These are phyloP conservation scores for Aureobasidium sp. DNA, from an alignment of 2,329 filamentous ascomycete species.

Conservation along the genomic window DNA sequence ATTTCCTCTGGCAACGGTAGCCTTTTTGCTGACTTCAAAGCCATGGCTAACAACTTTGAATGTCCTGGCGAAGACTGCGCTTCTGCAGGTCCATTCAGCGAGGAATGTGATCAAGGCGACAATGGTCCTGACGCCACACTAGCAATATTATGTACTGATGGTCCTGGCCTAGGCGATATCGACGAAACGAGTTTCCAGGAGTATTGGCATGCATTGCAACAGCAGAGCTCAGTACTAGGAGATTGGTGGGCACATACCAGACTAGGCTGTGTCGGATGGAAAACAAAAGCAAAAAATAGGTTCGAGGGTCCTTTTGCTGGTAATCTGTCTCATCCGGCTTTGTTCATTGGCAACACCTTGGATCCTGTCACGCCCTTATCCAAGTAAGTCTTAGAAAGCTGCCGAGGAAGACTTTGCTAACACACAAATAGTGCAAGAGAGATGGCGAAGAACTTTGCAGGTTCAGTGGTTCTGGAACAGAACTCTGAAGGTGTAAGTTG, in stretches of 20 bases:
- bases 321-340: constrained; percentile 47
- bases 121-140: constrained; percentile 18
- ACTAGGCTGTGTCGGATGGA: constrained; percentile 30
- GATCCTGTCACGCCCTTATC: constrained; percentile 54
- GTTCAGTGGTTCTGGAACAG: constrained; percentile 39
- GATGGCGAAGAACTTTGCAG: constrained; percentile 37
- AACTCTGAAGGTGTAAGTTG: constrained; percentile 25
- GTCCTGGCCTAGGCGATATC: constrained; percentile 23
- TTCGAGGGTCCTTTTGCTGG: constrained; percentile 21
- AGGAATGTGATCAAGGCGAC: constrained; percentile 17
- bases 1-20: constrained; percentile 27
- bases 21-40: constrained; percentile 35
- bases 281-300: constrained; percentile 18
- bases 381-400: not conserved
- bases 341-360: constrained; percentile 51
- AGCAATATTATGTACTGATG: constrained; percentile 34
- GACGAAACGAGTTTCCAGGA: constrained; percentile 19
- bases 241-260: constrained; percentile 31
- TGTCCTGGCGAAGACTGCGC: constrained; percentile 21
- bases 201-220: constrained; percentile 25
- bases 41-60: constrained; percentile 24
- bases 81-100: constrained; percentile 26
- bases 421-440: constrained; percentile 33
- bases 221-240: constrained; percentile 29
- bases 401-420: not conserved